Base-by-base conservation (phyloP, 371 early-diverging fungal species). In the Rhizopus stolonifer region DNA sequence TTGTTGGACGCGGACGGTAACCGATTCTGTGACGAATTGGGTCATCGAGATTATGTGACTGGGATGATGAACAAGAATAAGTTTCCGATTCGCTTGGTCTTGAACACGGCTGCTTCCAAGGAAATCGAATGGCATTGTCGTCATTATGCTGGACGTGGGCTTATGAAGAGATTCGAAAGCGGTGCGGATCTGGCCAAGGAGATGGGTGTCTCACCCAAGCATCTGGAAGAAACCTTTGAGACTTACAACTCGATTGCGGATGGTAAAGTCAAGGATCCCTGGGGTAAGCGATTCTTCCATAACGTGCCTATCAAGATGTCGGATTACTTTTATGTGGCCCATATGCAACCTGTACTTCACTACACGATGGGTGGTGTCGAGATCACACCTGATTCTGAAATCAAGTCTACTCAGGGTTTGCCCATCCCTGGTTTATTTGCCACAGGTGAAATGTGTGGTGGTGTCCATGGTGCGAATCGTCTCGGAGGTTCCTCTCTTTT, bases 321-420 rank as follows among this genome's bases (percentile, higher is more conserved):
- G 47, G 83, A 84, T 54, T 76, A 85, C 75, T 91, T 90, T 65
- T 79, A 91, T 67, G 94, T 95, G 54, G 90, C 92, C 18, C 74
- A 84, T 23, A 90, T 97, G 81, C 86, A 90, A 54, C 96, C 96
- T 19, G 92, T 92, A 26, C 84, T 94, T 42, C 98, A 97, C 74
- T 97, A 93, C 60, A 94, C 96, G 21, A 96, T 96, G 96, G 97
- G 97, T 76, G 97, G 97, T 71, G 82, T 95, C 52, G 89, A 91
- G 60, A 92, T 96, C 63, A 89, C 90, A 50, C 88, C 88, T 29
- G 67, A 82, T 15, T 79, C 92, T 42, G 82, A 81, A 54, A 89
- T 95, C 55, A 81, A 91, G 61, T 68, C 67, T 33, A 58, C 67
- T 24, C 53, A 76, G n/a, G 79, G 79, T 45, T 46, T 60, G 33